Evolutionary conservation across 305 asterid genomes (phyloP), one percentile per base, ranked within the genome.

Genomic region (Ajuga reptans): DNA sequence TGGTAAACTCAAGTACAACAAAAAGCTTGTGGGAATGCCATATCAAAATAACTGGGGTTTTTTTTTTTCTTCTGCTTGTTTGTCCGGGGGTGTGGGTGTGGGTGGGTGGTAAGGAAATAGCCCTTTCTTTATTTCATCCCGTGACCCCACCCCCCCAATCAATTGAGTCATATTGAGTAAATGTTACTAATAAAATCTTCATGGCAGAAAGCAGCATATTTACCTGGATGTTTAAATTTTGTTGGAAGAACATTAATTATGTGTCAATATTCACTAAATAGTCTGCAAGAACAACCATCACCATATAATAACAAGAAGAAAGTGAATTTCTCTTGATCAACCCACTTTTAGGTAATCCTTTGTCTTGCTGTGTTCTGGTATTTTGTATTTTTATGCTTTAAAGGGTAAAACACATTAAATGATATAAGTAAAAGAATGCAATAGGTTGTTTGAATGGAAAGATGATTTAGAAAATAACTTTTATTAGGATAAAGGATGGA

Each of bases 401-500:
- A 47, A 11, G 5, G 45, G 67, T 54, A 33, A 69, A 53, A 45
- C 53, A 53, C 66, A 37, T 36, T 4, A 55, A 59, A 56, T 54
- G 61, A 41, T 27, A 42, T 8, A 12, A 45, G 46, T 10, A 21
- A 46, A 6, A 10, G 42, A 34, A 11, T 51, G 34, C 21, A 21
- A 33, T 12, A 9, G 24, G 47, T n/a, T 16, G 17, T 41, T 36
- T 41, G 41, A 74, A 10, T 14, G 5, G 21, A 31, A 53, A 31
- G 59, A 43, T 42, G 45, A 36, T 17, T 11, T 9, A 9, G 9
- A 41, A 41, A 29, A 27, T 69, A 18, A 18, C 49, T 64, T 67
- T 65, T 56, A 5, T 57, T 75, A 21, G 73, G 54, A 64, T 37
- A 58, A 36, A 76, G 29, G 10, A 45, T 69, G 16, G 12, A 41